Percentiles rank a stretch among this genome's conserved stretches.
Conservation (phyloP, 1,284 basidiomycete genomes). For the Ustilago loliicola region DNA sequence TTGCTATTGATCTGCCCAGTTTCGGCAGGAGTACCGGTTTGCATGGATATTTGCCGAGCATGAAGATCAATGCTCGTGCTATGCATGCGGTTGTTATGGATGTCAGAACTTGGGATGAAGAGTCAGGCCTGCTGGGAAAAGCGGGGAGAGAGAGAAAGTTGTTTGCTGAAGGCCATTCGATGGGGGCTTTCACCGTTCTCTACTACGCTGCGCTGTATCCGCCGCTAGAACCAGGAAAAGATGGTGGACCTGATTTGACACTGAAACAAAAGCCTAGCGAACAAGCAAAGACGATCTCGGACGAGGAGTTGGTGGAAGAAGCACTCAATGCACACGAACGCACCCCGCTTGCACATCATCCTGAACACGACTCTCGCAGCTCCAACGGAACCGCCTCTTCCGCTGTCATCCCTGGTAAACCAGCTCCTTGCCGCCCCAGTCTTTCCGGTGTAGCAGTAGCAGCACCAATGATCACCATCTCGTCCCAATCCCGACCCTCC, state of each 20-base stretch:
- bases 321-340: conserved; percentile 36
- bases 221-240: conserved; percentile 41
- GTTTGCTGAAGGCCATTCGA: conserved; percentile 71
- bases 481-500: conserved; percentile 70
- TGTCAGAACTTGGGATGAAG: conserved; percentile 62
- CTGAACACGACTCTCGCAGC: conserved; percentile 9
- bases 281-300: conserved; percentile 32
- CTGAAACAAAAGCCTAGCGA: conserved; percentile 42
- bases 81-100: conserved; percentile 73
- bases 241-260: conserved; percentile 43
- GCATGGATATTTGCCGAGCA: conserved; percentile 72
- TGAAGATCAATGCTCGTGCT: conserved; percentile 72
- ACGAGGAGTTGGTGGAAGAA: conserved; percentile 34
- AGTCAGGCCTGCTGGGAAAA: conserved; percentile 27
- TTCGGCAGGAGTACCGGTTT: conserved; percentile 72
- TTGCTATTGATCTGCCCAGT: conserved; percentile 73
- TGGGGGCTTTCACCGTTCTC: conserved; percentile 72
- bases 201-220: conserved; percentile 69
- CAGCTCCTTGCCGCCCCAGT: conserved; percentile 43
- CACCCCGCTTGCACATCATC: conserved; percentile 27
- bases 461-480: conserved; percentile 73
- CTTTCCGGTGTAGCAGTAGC: conserved; percentile 71
- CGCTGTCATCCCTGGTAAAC: conserved; percentile 23
- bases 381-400: conserved; percentile 11
- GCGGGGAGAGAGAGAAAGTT: conserved; percentile 58